Conservation (phyloP, 257 asterid species). For the Penstemon eatonii region DNA sequence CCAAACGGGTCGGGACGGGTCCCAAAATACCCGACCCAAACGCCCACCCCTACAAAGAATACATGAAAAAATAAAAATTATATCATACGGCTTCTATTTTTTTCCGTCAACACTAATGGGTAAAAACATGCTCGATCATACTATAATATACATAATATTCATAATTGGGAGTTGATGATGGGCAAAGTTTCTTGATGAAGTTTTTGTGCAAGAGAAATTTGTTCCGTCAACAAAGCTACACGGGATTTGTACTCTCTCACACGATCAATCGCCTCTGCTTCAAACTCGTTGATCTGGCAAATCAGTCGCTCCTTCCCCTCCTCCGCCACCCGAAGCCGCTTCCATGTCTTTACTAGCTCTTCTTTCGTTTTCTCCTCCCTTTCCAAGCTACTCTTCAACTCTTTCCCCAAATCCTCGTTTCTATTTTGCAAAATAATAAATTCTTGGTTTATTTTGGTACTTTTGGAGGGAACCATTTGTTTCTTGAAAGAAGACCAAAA, state of each 20-base stretch:
- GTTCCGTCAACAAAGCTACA: conserved; percentile 36
- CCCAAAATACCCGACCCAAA: no score
- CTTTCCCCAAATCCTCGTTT: conserved; percentile 47
- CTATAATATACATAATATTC: no score
- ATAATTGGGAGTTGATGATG: background rate
- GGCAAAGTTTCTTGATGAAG: conserved; percentile 26
- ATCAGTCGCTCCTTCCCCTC: conserved; percentile 54
- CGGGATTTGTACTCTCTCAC: conserved; percentile 35
- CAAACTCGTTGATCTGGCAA: conserved; percentile 49
- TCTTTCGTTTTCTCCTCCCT: conserved; percentile 39
- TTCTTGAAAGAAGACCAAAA: no score
- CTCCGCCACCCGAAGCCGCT: conserved; percentile 46
- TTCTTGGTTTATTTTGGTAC: background rate
- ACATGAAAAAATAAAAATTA: no score
- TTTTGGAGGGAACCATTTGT: no score
- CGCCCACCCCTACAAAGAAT: no score
- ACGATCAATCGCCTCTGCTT: conserved; percentile 49
- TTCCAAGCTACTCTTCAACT: conserved; percentile 4
- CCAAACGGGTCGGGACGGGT: no score
- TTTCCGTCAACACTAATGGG: no score
- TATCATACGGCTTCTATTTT: no score
- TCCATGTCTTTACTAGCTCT: conserved; percentile 32
- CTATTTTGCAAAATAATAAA: conserved; percentile 29
- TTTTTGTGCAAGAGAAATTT: conserved; percentile 35
- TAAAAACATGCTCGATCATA: no score